Conservation (phyloP, 1,284 basidiomycete species). For the Porogramme epimiltina region DNA sequence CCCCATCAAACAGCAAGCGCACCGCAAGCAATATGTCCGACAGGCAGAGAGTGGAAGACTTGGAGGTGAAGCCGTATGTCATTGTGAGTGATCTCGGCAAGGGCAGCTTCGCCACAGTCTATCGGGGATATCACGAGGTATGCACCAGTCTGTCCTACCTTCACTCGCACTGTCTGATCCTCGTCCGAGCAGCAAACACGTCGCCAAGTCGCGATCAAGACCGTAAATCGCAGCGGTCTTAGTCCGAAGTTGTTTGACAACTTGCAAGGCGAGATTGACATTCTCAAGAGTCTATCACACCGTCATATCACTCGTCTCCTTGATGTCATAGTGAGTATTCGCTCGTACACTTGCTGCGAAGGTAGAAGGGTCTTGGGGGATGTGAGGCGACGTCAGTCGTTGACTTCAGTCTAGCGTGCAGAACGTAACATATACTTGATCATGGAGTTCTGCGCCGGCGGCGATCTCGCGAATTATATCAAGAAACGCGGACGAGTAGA, state of each 20-base stretch:
- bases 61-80: constrained; percentile 73
- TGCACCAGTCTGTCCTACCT: constrained; percentile 28
- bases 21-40: constrained; percentile 15
- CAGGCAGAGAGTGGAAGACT: constrained; percentile 48
- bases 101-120: constrained; percentile 96
- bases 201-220: constrained; percentile 90
- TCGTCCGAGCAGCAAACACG: constrained; percentile 62
- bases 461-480: constrained; percentile 96
- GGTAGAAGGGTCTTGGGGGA: background rate
- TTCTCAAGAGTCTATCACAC: constrained; percentile 93
- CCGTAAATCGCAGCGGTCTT: constrained; percentile 87
- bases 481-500: constrained; percentile 90
- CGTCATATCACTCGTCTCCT: constrained; percentile 92
- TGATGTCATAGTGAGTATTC: constrained; percentile 86
- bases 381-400: background rate
- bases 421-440: constrained; percentile 95
- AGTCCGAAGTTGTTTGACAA: constrained; percentile 95
- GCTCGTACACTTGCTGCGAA: background rate
- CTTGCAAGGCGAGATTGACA: constrained; percentile 95
- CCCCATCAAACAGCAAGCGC: constrained; percentile 17
- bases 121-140: constrained; percentile 89
- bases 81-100: constrained; percentile 76
- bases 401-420: constrained; percentile 64
- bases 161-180: background rate
- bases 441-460: constrained; percentile 96